Base-by-base conservation (phyloP, 148 eudicot species). In the Cornus suecica region DNA sequence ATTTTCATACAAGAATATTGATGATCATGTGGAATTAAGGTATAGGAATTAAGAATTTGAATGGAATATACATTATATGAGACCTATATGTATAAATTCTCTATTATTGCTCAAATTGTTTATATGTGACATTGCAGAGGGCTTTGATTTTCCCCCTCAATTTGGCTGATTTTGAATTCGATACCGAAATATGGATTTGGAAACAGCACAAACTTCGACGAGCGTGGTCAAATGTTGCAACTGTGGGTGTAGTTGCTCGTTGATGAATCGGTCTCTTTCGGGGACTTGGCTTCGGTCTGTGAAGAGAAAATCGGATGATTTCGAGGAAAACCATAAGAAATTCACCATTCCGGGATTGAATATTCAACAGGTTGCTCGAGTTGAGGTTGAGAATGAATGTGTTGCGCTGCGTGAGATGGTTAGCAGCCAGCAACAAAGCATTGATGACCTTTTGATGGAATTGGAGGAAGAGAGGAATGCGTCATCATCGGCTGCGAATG, bases 391-490 rank as follows among this genome's bases (percentile, higher is more conserved):
- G 77, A 92, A 92, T 69, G 99, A 95, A 79, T 82, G 94, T 73
- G 79, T 72, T 62, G 87, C 88, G 22, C 74, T 95, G 74, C 87
- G 99, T 3, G 99, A 92, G 76, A 90, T 84, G 75, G 90, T 95
- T 16, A 68, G 76, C 68, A 88, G 78, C 74, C 97, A 92, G 32
- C 99, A 95, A 78, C 77, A 80, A 51, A 88, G 91, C 2, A 89
- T 95, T 66, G 86, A 89, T 77, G 97, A 89, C 13, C 83, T 95
- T 63, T 83, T 81, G 66, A 22, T 77, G 26, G 99, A 95, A 58
- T 77, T 95, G 87, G 99, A 95, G 28, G 97, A 95, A 81, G 99
- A 95, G 82, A 91, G 99, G 77, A 88, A 95, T 63, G 99, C 99
- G 0, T 80, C 99, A 48, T 92, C 99, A 0, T 92, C 99, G 2